Conservation (phyloP, 2,329 filamentous ascomycete genomes). For the Fusarium nematophilum region DNA sequence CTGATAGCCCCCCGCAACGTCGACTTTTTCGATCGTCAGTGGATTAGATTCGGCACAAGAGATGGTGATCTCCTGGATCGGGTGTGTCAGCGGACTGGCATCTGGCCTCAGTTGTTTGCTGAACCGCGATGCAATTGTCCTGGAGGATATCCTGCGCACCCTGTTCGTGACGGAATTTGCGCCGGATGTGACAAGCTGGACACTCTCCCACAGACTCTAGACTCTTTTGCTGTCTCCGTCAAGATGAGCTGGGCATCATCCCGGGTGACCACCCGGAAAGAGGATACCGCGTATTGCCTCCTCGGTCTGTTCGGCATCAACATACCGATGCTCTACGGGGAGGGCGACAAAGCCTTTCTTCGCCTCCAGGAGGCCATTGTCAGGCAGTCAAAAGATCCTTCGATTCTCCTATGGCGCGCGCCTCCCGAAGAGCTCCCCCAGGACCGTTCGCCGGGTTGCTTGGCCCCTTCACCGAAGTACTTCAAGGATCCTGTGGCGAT, state of each 20-base stretch:
- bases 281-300: constrained; percentile 47
- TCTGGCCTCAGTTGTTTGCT: constrained; percentile 34
- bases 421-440: not conserved
- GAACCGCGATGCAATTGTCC: constrained; percentile 34
- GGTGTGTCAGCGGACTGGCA: constrained; percentile 28
- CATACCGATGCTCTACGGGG: constrained; percentile 46
- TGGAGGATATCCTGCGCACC: not conserved
- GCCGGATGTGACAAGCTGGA: constrained; percentile 16
- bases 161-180: constrained; percentile 35
- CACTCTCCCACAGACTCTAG: constrained; percentile 32
- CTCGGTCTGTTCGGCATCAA: constrained; percentile 46
- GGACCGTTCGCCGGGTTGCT: constrained; percentile 24
- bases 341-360: constrained; percentile 41
- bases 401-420: constrained; percentile 34
- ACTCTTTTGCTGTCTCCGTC: constrained; percentile 38
- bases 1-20: constrained; percentile 44
- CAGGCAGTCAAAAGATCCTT: constrained; percentile 39
- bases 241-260: constrained; percentile 45
- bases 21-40: constrained; percentile 44
- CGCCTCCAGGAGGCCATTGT: constrained; percentile 41
- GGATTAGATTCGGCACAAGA: constrained; percentile 43
- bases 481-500: constrained; percentile 31
- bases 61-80: constrained; percentile 26
- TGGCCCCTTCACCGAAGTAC: constrained; percentile 19
- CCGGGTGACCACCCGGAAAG: constrained; percentile 41